phyloP scores from a whole-genome alignment of 768 basidiomycete genomes.

The Pholiota conissans region DNA sequence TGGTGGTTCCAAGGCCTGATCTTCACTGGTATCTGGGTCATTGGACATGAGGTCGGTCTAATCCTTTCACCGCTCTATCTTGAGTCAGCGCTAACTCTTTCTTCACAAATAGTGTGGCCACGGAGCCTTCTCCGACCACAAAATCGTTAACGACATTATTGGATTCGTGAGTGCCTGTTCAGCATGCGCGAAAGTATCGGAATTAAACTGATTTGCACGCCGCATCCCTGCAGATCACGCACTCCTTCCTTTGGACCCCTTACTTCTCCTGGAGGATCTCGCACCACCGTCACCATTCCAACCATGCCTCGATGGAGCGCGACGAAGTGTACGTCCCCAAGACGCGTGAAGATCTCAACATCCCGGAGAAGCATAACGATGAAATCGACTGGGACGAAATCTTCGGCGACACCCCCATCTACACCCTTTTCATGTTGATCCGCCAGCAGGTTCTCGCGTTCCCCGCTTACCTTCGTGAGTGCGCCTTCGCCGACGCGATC shows the following conservation, averaged over 20 bases:
- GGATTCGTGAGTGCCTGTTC: slow-evolving; percentile 43
- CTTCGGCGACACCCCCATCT: slow-evolving; percentile 61
- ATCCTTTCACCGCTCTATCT: background rate
- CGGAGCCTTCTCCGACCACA: slow-evolving; percentile 52
- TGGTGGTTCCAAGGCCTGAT: slow-evolving; percentile 68
- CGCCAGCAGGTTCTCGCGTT: slow-evolving; percentile 61
- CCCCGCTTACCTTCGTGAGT: slow-evolving; percentile 60
- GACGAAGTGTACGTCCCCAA: slow-evolving; percentile 64
- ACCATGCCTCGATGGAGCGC: slow-evolving; percentile 53
- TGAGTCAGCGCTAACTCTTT: background rate
- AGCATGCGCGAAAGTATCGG: slow-evolving; percentile 6
- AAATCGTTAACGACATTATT: slow-evolving; percentile 45
- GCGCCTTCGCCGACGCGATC: too few relatives aligned
- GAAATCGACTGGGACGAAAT: slow-evolving; percentile 53
- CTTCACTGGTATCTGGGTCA: slow-evolving; percentile 59
- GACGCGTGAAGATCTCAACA: slow-evolving; percentile 53
- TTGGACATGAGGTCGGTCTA: slow-evolving; percentile 51
- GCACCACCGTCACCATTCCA: slow-evolving; percentile 52
- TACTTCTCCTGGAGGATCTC: slow-evolving; percentile 58
- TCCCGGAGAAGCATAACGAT: slow-evolving; percentile 37
- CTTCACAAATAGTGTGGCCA: slow-evolving; percentile 47
- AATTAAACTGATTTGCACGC: slow-evolving; percentile 1
- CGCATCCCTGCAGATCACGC: slow-evolving; percentile 32
- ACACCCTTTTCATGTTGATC: slow-evolving; percentile 54
- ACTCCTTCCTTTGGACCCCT: slow-evolving; percentile 51